Percentiles rank a stretch among this genome's conserved stretches.
Evolutionary conservation across 257 asterid species (phyloP).

Genomic region (Solanum sejunctum): DNA sequence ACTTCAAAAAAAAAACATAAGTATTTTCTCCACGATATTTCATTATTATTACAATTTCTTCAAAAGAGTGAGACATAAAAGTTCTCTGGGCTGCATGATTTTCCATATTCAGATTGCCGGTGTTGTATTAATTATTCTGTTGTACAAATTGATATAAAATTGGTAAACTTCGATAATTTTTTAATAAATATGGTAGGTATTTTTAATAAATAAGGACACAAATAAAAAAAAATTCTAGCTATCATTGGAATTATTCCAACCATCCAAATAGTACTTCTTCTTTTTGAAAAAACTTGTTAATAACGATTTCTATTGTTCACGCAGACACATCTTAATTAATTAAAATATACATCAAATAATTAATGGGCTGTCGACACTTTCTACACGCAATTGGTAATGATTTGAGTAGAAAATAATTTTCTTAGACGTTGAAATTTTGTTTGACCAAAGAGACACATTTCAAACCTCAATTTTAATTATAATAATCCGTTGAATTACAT

Average conservation of each 20-base stretch:
- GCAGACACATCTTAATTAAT: not conserved
- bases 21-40: not conserved
- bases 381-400: slow-evolving; percentile 10
- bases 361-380: not conserved
- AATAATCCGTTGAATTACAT: slow-evolving; percentile 3
- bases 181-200: not conserved
- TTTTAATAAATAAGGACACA: not conserved
- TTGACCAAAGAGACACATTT: slow-evolving; percentile 5
- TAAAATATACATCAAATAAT: not conserved
- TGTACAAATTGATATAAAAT: not conserved
- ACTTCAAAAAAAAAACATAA: not conserved
- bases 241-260: not conserved
- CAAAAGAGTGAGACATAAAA: not conserved
- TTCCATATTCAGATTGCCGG: not conserved
- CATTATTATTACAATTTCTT: not conserved
- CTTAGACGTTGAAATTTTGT: not conserved
- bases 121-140: not conserved
- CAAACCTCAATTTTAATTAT: not conserved
- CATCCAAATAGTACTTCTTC: not conserved
- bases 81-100: not conserved
- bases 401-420: slow-evolving; percentile 1
- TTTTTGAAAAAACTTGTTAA: not conserved
- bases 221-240: not conserved
- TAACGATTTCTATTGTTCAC: not conserved
- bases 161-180: not conserved